Evolutionary conservation across 352 stramenopile genomes (phyloP), one percentile per base, ranked within the genome.

Genomic region (Globisporangium apiculatum): DNA sequence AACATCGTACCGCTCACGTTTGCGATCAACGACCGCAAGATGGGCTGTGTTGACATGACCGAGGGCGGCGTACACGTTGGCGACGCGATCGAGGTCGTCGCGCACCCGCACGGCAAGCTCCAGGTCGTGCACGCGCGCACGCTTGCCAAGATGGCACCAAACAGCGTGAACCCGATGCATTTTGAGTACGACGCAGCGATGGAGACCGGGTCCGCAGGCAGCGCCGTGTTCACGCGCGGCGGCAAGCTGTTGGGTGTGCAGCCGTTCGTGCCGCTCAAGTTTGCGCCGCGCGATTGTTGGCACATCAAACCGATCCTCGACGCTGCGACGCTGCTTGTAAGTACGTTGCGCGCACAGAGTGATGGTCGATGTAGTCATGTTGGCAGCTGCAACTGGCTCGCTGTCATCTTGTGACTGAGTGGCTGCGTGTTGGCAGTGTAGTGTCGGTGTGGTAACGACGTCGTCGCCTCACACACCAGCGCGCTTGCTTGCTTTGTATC

Each of bases 221-320:
- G 59, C 48, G 73, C 60, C 9, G 72, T 86, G 18, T 89, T 86
- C 61, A 87, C 76, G 5, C 71, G 71, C 3, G 70, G 75, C 7
- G 79, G 79, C 2, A 86, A 81, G 48, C 55, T 89, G 43, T 48
- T 89, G 3, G 79, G 79, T 9, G 54, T 86, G 36, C 76, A 86
- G 57, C 57, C 60, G 36, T 83, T 76, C 41, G 50, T 61, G 14
- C 58, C 68, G 12, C 55, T 73, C 14, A 82, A 75, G 42, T 67
- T 78, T 7, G 54, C 64, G 7, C 58, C 73, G 15, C 14, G 48
- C 17, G 50, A 52, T 15, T 89, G 68, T 38, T 80, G 64, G 60
- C 80, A 76, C 57, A 83, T 87, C 51, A 76, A 78, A 12, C 67
- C 76, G 18, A 79, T 89, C 51, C 60, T 89, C 36, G 63, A 69